Evolutionary conservation across 2,329 filamentous ascomycete genomes (phyloP), one percentile per base, ranked within the genome.

Genomic region (Epichloe sp.): DNA sequence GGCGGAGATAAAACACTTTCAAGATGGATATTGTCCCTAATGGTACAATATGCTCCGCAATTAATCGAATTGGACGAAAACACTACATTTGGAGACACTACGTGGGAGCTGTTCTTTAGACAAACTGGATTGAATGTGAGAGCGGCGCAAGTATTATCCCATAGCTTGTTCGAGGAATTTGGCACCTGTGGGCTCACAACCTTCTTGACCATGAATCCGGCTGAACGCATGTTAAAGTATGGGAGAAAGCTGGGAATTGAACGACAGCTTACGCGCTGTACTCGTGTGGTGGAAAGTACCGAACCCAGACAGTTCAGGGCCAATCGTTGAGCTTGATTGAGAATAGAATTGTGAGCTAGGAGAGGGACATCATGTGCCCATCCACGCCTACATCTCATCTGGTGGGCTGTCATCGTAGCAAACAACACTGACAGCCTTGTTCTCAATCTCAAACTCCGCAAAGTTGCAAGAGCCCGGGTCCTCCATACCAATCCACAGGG

Each of bases 11-110:
- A 69, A 21, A 75, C 71, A 0, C 60, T 82, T 6, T 70, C 74
- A 1, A 71, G 64, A 50, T 85, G 82, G 80, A 65, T 79, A 1
- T 65, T 77, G 0, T 71, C 70, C 1, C 60, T 73, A 0, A 73
- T 84, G 44, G 71, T 73, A 17, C 74, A 73, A 7, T 70, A 74
- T 58, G 65, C 58, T 11, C 44, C 57, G 0, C 55, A 60, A 12
- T 53, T 58, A 2, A 52, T 48, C 0, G 54, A 59, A 1, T 60
- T 70, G 12, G 63, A 65, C 48, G 59, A 61, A 1, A 61, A 66
- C 6, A 54, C 74, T 10, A 63, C 65, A 3, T 58, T 65, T n/a
- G 60, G 63, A 35, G 70, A 75, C 46, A 70, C 68, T 40, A 65
- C 66, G 31, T 71, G 68, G 68, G 66, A 64, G 15, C 11, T 65